These are phyloP conservation scores for Diaporthe humulicola DNA, from an alignment of 2,329 filamentous ascomycete genomes.

Conservation along the genomic window DNA sequence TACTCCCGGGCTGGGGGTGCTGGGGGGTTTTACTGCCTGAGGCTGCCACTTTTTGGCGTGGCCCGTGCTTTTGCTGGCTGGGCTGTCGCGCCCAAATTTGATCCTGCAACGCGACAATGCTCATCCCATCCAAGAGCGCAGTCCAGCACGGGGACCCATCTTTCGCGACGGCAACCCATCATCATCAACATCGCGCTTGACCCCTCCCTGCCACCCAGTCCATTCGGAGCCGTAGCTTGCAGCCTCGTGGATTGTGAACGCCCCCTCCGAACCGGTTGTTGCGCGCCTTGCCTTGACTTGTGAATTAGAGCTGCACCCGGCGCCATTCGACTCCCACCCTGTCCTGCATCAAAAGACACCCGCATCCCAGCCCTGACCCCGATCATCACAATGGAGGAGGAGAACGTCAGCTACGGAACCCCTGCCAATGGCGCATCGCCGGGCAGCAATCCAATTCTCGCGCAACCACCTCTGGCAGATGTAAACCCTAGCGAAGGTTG, in stretches of 20 bases:
- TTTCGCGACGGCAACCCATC: constrained; percentile 37
- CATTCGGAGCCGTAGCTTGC: neutral
- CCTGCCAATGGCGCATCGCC: constrained; percentile 69
- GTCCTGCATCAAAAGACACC: constrained; percentile 9
- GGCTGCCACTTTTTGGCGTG: constrained; percentile 36
- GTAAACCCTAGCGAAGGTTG: constrained; percentile 61
- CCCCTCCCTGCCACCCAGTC: constrained; percentile 18
- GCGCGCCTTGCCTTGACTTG: constrained; percentile 16
- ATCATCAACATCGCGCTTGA: constrained; percentile 30
- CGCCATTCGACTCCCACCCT: neutral
- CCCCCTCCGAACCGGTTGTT: neutral
- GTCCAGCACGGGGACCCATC: constrained; percentile 38
- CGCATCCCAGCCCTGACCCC: constrained; percentile 41
- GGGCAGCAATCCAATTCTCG: constrained; percentile 67
- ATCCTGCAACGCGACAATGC: constrained; percentile 39
- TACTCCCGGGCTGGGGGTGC: neutral
- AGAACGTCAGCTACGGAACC: constrained; percentile 68
- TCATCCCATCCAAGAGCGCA: constrained; percentile 28
- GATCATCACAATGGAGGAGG: constrained; percentile 68
- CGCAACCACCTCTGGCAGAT: constrained; percentile 66
- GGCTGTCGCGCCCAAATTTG: constrained; percentile 36
- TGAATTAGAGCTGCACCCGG: constrained; percentile 37
- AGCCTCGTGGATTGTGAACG: constrained; percentile 6
- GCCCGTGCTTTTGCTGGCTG: constrained; percentile 23
- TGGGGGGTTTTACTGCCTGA: constrained; percentile 17